phyloP scores from a whole-genome alignment of 192 early-diverging fungal genomes.

The Coemansia sp. region DNA sequence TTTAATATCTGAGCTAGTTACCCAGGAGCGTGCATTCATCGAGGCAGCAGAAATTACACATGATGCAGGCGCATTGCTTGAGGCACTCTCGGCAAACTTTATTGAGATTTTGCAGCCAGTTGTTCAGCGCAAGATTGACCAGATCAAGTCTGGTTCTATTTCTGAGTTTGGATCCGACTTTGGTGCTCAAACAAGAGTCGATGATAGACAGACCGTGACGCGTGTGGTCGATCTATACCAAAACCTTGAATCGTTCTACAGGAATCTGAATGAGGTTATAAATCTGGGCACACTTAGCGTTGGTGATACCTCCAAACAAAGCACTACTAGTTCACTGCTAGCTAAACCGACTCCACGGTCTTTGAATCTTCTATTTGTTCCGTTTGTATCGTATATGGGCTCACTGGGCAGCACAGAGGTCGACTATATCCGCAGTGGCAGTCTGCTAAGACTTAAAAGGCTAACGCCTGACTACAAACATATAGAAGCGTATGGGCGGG shows the following conservation, averaged over 20 bases:
- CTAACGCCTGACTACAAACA: slow-evolving; percentile 7
- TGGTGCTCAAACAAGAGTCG: not conserved
- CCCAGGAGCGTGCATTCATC: slow-evolving; percentile 29
- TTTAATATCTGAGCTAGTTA: slow-evolving; percentile 8
- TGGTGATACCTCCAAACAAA: slow-evolving; percentile 10
- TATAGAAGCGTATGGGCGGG: slow-evolving; percentile 19
- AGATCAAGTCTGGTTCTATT: not conserved
- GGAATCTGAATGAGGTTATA: not conserved
- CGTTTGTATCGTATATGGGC: slow-evolving; percentile 23
- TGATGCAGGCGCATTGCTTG: slow-evolving; percentile 12
- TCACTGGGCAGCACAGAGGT: slow-evolving; percentile 13
- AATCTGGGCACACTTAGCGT: slow-evolving; percentile 23
- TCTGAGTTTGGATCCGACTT: too few relatives aligned
- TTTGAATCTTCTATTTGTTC: slow-evolving; percentile 32
- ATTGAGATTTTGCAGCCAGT: slow-evolving; percentile 19
- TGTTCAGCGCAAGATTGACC: slow-evolving; percentile 7
- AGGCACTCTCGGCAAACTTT: slow-evolving; percentile 12
- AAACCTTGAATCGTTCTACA: slow-evolving; percentile 12
- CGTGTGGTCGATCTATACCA: slow-evolving; percentile 18
- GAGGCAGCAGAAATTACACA: slow-evolving; percentile 19
- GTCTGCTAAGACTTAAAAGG: slow-evolving; percentile 9
- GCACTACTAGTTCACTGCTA: not conserved
- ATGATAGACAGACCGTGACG: not conserved
- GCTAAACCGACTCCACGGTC: slow-evolving; percentile 19
- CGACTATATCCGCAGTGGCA: slow-evolving; percentile 11